Base-by-base conservation (phyloP, 169 alveolate genomes). In the Plasmodium cynomolgi region DNA sequence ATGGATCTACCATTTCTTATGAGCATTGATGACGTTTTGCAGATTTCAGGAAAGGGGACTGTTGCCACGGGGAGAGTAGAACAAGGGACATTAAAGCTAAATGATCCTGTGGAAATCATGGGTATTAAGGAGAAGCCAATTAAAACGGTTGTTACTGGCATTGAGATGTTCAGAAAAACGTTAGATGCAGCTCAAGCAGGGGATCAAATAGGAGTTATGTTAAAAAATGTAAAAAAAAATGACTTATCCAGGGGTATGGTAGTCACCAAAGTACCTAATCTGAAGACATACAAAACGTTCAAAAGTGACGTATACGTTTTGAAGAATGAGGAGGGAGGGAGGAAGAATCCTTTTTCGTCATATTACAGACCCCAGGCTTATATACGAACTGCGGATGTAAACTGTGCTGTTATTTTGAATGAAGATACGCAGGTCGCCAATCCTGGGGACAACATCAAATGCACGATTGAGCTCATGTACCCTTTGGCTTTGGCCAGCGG, bases 21-120 rank as follows among this genome's bases (percentile, higher is more conserved):
- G 97, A 96, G 99, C 34, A 94, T 98, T 39, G 99, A 97, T 68
- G 97, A 97, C 77, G 97, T 97, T 15, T 96, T 97, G 75, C 96
- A 97, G 75, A 98, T 98, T 75, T 98, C 99, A 2, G 99, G 99
- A 56, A 97, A 98, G 96, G 99, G 99, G 33, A 95, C 98, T 15
- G 99, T 98, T 58, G 99, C 97, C 9, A 98, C 99, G 29, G 99
- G 99, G 34, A 96, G 99, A 39, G 97, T 98, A 6, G 99, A 98
- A 96, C 98, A 98, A 93, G 99, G 99, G 34, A 97, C 95, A 75
- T 88, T 97, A 50, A 98, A 97, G 95, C 79, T 95, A 34, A 99
- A 99, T 20, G 99, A 98, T 71, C 97, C 98, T 47, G 98, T 98
- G 17, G 99, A 98, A 95, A 93, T 98, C 44, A 92, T 98, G 93